A percentile compares a stretch with the other conserved stretches of the same genome.
Conservation (phyloP, 2,329 filamentous ascomycete genomes). For the Thermothelomyces thermophilus region DNA sequence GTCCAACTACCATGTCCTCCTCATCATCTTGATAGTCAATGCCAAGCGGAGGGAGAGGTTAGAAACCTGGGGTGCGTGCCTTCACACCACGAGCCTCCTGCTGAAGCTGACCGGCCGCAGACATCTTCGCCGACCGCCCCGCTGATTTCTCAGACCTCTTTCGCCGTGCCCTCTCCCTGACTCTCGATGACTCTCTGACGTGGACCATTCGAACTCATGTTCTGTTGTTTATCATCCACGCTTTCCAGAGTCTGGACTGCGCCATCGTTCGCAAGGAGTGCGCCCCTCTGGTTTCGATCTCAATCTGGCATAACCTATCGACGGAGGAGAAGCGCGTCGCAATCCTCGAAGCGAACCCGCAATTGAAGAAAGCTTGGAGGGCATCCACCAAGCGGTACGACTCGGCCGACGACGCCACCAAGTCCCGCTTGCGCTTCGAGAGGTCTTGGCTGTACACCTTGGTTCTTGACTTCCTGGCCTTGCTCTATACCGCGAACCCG, state of each 20-base stretch:
- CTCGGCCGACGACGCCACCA: slow-evolving; percentile 69
- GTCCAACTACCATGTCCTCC: slow-evolving; percentile 84
- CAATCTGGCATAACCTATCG: slow-evolving; percentile 90
- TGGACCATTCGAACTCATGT: slow-evolving; percentile 68
- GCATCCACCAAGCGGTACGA: slow-evolving; percentile 82
- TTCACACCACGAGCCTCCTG: not conserved
- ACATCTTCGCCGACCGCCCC: slow-evolving; percentile 68
- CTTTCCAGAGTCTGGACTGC: slow-evolving; percentile 90
- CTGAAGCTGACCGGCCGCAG: slow-evolving; percentile 34
- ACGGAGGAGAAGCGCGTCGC: slow-evolving; percentile 67
- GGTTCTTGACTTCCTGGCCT: slow-evolving; percentile 71
- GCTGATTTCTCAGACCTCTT: slow-evolving; percentile 85
- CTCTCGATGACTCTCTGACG: slow-evolving; percentile 62
- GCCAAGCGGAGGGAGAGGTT: slow-evolving; percentile 83
- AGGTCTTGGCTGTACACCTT: slow-evolving; percentile 88
- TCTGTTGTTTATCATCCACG: slow-evolving; percentile 81
- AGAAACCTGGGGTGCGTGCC: slow-evolving; percentile 76
- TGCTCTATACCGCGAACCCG: slow-evolving; percentile 55
- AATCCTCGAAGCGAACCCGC: slow-evolving; percentile 64
- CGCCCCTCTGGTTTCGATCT: slow-evolving; percentile 87
- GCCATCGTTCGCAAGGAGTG: slow-evolving; percentile 90
- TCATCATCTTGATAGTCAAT: slow-evolving; percentile 80
- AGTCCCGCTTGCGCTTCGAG: slow-evolving; percentile 81
- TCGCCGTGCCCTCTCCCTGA: slow-evolving; percentile 82
- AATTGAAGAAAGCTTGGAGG: slow-evolving; percentile 84